Base-by-base conservation (phyloP, 768 basidiomycete species). In the Mycena olivaceomarginata region DNA sequence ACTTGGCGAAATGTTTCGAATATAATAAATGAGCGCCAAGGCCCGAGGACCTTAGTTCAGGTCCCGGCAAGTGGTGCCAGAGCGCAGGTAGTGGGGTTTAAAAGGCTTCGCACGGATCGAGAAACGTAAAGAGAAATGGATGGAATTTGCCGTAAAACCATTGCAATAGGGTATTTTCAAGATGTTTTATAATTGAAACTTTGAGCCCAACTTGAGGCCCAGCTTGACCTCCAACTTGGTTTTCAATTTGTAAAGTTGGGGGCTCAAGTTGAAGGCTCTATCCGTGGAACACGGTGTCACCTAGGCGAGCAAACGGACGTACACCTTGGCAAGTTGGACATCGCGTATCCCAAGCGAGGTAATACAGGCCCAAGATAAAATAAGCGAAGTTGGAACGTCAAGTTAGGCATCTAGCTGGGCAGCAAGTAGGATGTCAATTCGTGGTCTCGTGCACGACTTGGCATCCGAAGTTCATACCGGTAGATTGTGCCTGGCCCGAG, bases 351-450 rank as follows among this genome's bases (percentile, higher is more conserved):
- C 43, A 45, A 45, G 43, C 43, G 43, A 45, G 2, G 43, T 45
- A 10, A 45, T 45, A 45, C 43, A 6, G 43, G 43, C 43, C 43
- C 43, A 15, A 0, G 43, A 45, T 45, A 5, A 7, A 45, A 45
- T 10, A 5, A 6, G 43, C 43, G 43, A 45, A 45, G 43, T 45
- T 45, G 43, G 43, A 45, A 45, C 15, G 43, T 45, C 5, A 8
- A 45, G 43, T 45, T 11, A 8, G 43, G 43, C 43, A 45, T 45
- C 43, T 11, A 45, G 43, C 43, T 45, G 43, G 63, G 63, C 41
- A 64, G 63, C 63, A 60, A 60, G 59, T 60, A 40, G 41, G 40
- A 41, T 64, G 63, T 64, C 63, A 64, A 64, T 10, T 64, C 63
- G 41, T 64, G 63, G 63, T n/a, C 41, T 22, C 41, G 41, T 64